Conservation (phyloP, 2,329 filamentous ascomycete species). For the Colletotrichum cordylinicola region DNA sequence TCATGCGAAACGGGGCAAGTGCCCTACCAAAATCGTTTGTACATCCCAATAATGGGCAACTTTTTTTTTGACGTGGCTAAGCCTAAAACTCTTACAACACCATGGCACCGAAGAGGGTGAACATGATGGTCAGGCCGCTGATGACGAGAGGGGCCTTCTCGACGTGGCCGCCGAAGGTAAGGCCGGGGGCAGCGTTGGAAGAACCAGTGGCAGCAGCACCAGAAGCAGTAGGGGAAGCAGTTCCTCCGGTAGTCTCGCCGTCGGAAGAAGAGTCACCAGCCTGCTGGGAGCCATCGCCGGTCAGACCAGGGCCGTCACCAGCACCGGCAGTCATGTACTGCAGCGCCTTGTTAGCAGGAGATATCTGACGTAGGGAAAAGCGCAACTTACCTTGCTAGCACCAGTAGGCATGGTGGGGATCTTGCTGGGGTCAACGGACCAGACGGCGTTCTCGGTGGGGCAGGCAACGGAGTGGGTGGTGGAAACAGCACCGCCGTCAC, state of each 20-base stretch:
- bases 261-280: slow-evolving; percentile 41
- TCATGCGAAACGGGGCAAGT: slow-evolving; percentile 7
- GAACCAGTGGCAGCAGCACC: slow-evolving; percentile 39
- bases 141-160: slow-evolving; percentile 37
- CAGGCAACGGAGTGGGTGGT: slow-evolving; percentile 54
- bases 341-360: not conserved
- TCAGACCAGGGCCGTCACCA: slow-evolving; percentile 58
- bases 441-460: slow-evolving; percentile 52
- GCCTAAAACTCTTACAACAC: slow-evolving; percentile 38
- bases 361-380: not conserved
- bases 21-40: slow-evolving; percentile 14
- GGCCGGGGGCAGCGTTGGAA: slow-evolving; percentile 34
- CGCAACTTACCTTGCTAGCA: slow-evolving; percentile 41
- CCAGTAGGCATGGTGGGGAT: slow-evolving; percentile 58
- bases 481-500: slow-evolving; percentile 53
- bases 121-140: slow-evolving; percentile 37
- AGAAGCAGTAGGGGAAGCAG: slow-evolving; percentile 38
- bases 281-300: slow-evolving; percentile 59
- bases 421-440: slow-evolving; percentile 55
- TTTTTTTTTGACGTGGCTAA: not conserved
- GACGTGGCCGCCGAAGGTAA: slow-evolving; percentile 24
- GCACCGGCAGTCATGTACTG: slow-evolving; percentile 60
- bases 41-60: slow-evolving; percentile 10
- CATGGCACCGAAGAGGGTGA: slow-evolving; percentile 44
- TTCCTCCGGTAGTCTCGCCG: slow-evolving; percentile 51